Base-by-base conservation (phyloP, 306 rosid genomes). In the Nissolia schottii region DNA sequence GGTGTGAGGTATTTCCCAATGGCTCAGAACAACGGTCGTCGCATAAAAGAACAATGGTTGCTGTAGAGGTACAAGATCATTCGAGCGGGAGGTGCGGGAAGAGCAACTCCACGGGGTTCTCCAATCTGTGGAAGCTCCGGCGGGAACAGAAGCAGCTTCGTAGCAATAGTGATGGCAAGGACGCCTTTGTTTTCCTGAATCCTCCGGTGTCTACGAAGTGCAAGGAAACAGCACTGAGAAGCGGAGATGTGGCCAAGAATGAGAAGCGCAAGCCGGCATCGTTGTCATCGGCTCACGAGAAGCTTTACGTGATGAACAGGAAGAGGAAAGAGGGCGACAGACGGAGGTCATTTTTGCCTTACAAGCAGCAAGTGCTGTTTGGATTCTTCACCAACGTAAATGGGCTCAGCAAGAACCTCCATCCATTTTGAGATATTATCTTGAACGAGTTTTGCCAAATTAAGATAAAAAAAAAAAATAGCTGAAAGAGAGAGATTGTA, bases 321-420 rank as follows among this genome's bases (percentile, higher is more conserved):
- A 87, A 74, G 24, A 79, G 64, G 70, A 86, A 11, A 35, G 90
- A 83, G 10, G 81, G 16, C 14, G 79, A 50, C 1, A 88, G 72
- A 53, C 85, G 82, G n/a, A 77, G 64, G 51, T 85, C 92, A 8
- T 91, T 84, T 55, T 70, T 91, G 75, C 93, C 96, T 6, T 90
- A 90, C 57, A 73, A 74, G 65, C 83, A 64, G 3, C 81, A 35
- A n/a, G n/a, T n/a, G 14, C 57, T 90, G 25, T 69, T 91, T 59
- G 95, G 95, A 0, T 71, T 91, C 62, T 88, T 91, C 55, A 29
- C 90, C 5, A 53, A 53, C 0, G 0, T 38, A 43, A 86, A 83
- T 43, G 82, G 78, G 1, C 14, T 84, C 10, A 90, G 83, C 80
- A 78, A 80, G 66, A 89, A 83, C 11, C 82, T 86, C 46, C 87